Base-by-base conservation (phyloP, 2,329 filamentous ascomycete species). In the Colletotrichum australisinense region DNA sequence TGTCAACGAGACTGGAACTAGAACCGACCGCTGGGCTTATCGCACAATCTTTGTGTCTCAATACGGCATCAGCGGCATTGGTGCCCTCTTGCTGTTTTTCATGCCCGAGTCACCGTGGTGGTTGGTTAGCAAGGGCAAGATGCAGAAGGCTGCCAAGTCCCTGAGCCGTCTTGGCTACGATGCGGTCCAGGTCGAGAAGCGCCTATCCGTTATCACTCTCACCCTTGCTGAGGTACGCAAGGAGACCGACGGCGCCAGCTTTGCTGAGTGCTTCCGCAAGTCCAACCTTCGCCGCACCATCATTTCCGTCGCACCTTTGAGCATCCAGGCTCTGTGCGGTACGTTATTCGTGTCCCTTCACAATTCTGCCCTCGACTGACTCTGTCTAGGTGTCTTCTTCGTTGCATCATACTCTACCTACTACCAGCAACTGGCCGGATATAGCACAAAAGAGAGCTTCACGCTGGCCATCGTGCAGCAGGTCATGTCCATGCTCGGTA, bases 71-170 rank as follows among this genome's bases (percentile, higher is more conserved):
- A 74, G 72, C n/a, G 72, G 72, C 3, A 4, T 74, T 11, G 72
- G 72, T n/a, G 53, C 60, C 11, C 9, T 69, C 19, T 7, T 72
- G 11, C 26, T 74, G 12, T 62, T 65, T 52, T 74, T 73, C 30
- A 80, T 87, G 69, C 85, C 85, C 1, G 85, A 87, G 76, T 80
- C 84, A 1, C 84, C 85, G 16, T 80, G 84, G 72, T 87, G 83
- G 83, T 78, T 86, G 3, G 76, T 78, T 7, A 79, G 78, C 26
- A 79, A 80, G 63, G 82, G 79, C 24, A 74, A 64, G 9, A 72
- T 53, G 59, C 58, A 72, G n/a, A 72, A 69, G 65, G 69, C 69
- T 19, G 66, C 66, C 5, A 59, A 46, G 4, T 72, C 79, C 7
- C 79, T 83, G 22, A 76, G 76, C 74, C 75, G 79, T 5, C 79